Conservation (phyloP, 2,329 filamentous ascomycete genomes). For the Neoascochyta sp. region DNA sequence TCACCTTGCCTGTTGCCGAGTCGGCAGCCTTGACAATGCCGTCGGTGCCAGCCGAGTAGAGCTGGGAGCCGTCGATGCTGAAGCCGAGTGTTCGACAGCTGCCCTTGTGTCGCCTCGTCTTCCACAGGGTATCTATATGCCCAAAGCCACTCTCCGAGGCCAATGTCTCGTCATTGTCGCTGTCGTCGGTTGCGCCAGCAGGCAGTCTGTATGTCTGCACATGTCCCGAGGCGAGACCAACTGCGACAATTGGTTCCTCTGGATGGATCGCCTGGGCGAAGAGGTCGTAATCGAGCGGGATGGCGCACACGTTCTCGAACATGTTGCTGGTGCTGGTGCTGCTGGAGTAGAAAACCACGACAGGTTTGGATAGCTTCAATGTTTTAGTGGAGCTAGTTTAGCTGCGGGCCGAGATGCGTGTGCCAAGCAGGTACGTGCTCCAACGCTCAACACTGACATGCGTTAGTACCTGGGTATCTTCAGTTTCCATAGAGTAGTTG, state of each 20-base stretch:
- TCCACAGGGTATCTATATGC: slow-evolving; percentile 79
- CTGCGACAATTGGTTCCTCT: slow-evolving; percentile 74
- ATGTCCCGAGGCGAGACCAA: slow-evolving; percentile 80
- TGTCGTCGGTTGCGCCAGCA: slow-evolving; percentile 50
- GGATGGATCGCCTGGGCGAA: slow-evolving; percentile 89
- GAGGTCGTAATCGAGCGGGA: slow-evolving; percentile 80
- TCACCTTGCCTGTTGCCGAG: slow-evolving; percentile 61
- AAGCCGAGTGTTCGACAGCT: slow-evolving; percentile 83
- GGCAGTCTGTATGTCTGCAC: slow-evolving; percentile 78
- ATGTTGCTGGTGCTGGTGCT: slow-evolving; percentile 46
- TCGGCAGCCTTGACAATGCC: slow-evolving; percentile 61
- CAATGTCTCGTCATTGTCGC: slow-evolving; percentile 51
- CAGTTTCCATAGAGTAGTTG: too few relatives aligned
- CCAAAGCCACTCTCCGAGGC: slow-evolving; percentile 61
- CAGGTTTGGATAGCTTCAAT: slow-evolving; percentile 19
- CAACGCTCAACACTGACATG: too few relatives aligned
- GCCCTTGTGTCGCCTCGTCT: slow-evolving; percentile 85
- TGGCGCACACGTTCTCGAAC: slow-evolving; percentile 89
- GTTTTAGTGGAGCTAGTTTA: slow-evolving; percentile 23
- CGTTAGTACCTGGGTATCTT: not conserved
- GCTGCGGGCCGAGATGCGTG: not conserved
- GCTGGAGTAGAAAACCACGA: slow-evolving; percentile 1
- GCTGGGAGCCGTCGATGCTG: slow-evolving; percentile 69
- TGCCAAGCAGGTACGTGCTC: too few relatives aligned
- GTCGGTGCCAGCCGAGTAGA: slow-evolving; percentile 60